Percentiles rank a stretch among this genome's conserved stretches.
phyloP scores from a whole-genome alignment of 2,329 filamentous ascomycete genomes.

The Cordyceps pruinosa region DNA sequence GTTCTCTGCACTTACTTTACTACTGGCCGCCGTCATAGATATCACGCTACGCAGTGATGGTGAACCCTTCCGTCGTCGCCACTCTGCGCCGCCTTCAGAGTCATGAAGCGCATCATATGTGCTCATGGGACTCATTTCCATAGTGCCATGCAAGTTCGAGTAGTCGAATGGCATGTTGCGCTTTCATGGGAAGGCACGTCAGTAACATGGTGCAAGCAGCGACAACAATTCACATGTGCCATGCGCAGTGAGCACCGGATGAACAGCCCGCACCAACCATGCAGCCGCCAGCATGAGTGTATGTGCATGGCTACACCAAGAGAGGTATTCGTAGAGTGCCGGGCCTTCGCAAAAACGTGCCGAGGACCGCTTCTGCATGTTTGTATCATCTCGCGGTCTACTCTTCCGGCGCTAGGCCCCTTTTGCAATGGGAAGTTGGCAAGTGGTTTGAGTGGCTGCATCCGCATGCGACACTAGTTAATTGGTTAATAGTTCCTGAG shows the following conservation, averaged over 20 bases:
- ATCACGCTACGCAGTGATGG: not conserved
- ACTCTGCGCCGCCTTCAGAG: not conserved
- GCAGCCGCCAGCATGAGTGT: not conserved
- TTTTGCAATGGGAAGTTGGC: not conserved
- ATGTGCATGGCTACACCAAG: not conserved
- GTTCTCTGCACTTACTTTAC: not conserved
- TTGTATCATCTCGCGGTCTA: not conserved
- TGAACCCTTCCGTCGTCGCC: not conserved
- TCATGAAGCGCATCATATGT: not conserved
- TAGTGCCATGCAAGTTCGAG: not conserved
- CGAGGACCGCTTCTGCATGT: not conserved
- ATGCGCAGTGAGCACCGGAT: not conserved
- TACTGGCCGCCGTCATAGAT: not conserved
- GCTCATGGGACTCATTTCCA: not conserved
- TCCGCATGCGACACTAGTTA: not conserved
- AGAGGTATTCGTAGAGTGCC: not conserved
- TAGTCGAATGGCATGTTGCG: not conserved
- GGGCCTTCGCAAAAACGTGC: not conserved
- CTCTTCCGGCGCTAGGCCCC: not conserved
- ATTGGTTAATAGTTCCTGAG: not conserved
- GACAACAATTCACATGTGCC: not conserved
- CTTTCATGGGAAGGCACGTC: not conserved
- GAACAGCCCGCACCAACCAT: not conserved
- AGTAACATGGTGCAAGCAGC: not conserved
- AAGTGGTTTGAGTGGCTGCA: not conserved